Conservation (phyloP, 2,329 filamentous ascomycete species). For the Fusarium subtropicale region DNA sequence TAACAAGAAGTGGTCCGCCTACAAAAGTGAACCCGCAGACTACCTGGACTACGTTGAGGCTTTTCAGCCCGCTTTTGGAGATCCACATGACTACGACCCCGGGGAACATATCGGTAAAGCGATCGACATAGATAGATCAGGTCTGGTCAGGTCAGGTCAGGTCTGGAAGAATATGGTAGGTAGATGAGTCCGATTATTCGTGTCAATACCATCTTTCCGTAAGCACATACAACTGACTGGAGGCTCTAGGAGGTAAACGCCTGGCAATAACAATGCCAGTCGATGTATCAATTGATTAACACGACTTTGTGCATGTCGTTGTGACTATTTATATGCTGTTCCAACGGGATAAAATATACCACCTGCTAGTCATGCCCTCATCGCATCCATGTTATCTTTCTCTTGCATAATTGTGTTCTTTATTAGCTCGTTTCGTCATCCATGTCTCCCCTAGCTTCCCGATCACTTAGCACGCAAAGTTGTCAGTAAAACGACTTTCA, state of each 20-base stretch:
- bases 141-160: too few species aligned
- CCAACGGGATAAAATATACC: not conserved
- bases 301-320: not conserved
- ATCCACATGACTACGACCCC: not conserved
- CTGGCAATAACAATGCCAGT: not conserved
- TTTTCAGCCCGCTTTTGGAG: not conserved
- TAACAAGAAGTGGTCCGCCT: not conserved
- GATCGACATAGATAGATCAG: not conserved
- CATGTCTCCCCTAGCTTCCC: fast-evolving
- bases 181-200: not conserved
- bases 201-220: not conserved
- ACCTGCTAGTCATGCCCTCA: not conserved
- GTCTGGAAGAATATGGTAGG: not conserved
- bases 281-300: not conserved
- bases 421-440: not conserved
- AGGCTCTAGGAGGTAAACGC: not conserved
- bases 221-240: not conserved
- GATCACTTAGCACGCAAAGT: not conserved
- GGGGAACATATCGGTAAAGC: not conserved
- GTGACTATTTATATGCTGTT: not conserved
- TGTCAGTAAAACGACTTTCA: not conserved
- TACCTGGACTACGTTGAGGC: not conserved
- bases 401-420: not conserved
- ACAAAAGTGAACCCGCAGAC: not conserved
- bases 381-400: not conserved